phyloP scores from a whole-genome alignment of 2,329 filamentous ascomycete species.

The Ciborinia camelliae region DNA sequence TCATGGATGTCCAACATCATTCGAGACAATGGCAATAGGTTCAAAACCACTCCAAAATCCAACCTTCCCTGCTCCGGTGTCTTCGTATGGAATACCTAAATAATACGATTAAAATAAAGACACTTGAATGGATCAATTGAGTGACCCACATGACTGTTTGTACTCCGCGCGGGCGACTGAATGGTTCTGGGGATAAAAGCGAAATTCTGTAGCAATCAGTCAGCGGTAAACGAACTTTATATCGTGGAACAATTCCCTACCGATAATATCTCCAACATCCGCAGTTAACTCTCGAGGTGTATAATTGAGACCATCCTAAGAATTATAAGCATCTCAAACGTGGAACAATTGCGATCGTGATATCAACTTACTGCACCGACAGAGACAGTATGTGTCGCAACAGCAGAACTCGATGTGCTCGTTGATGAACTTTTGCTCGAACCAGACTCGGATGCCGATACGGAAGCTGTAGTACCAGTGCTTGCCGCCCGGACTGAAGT shows the following conservation, averaged over 20 bases:
- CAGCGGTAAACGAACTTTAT: background rate
- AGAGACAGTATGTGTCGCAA: constrained; percentile 32
- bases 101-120: constrained; percentile 40
- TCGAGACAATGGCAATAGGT: constrained; percentile 42
- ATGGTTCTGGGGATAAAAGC: constrained; percentile 61
- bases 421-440: constrained; percentile 16
- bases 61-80: constrained; percentile 45
- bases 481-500: constrained; percentile 7
- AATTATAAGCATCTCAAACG: constrained; percentile 12
- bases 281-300: constrained; percentile 39
- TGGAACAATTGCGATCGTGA: constrained; percentile 5
- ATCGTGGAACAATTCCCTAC: constrained; percentile 31
- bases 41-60: constrained; percentile 54
- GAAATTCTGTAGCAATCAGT: constrained; percentile 42
- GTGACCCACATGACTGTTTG: constrained; percentile 24
- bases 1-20: constrained; percentile 41
- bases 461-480: constrained; percentile 4
- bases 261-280: constrained; percentile 48
- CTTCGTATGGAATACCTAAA: constrained; percentile 58
- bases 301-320: constrained; percentile 36
- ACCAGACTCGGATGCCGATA: background rate
- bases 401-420: constrained; percentile 26
- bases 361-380: constrained; percentile 36
- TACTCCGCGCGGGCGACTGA: constrained; percentile 61
- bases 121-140: background rate